Conservation (phyloP, 305 asterid genomes). For the Galium porrigens region DNA sequence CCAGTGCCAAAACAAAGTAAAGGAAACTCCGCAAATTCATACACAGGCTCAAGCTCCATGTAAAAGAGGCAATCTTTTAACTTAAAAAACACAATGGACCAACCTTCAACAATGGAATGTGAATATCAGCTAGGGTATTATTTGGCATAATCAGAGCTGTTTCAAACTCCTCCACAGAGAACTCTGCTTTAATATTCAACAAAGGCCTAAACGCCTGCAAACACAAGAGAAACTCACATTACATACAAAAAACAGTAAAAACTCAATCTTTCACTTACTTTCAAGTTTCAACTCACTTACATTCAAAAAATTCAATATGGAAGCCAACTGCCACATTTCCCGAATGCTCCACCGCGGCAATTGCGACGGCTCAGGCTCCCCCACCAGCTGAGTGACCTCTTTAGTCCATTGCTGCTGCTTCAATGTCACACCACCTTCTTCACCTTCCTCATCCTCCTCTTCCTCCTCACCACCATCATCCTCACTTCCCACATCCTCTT, state of each 20-base stretch:
- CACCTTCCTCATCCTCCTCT: slow-evolving; percentile 29
- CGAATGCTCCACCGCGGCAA: slow-evolving; percentile 73
- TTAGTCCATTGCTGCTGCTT: slow-evolving; percentile 38
- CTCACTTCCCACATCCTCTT: slow-evolving; percentile 18
- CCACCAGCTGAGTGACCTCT: slow-evolving; percentile 51
- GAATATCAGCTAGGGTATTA: slow-evolving; percentile 70
- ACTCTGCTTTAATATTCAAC: slow-evolving; percentile 78
- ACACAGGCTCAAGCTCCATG: slow-evolving; percentile 8
- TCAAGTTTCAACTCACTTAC: slow-evolving; percentile 31
- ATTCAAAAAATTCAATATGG: slow-evolving; percentile 78
- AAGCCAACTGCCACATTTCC: slow-evolving; percentile 97
- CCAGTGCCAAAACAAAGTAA: neutral
- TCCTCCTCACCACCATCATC: slow-evolving; percentile 32
- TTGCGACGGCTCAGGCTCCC: slow-evolving; percentile 75
- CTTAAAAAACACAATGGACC: slow-evolving; percentile 16
- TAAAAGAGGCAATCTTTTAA: slow-evolving; percentile 1
- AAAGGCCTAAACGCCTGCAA: slow-evolving; percentile 77
- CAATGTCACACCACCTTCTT: slow-evolving; percentile 27
- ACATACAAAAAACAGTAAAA: slow-evolving; percentile 8
- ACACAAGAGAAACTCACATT: slow-evolving; percentile 15
- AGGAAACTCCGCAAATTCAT: slow-evolving; percentile 4
- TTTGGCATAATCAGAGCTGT: slow-evolving; percentile 79
- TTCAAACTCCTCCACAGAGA: slow-evolving; percentile 89
- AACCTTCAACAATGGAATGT: slow-evolving; percentile 91
- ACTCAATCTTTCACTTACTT: slow-evolving; percentile 1